Percentiles rank a stretch among this genome's conserved stretches.
These are phyloP conservation scores for Saccharomyces paradoxus DNA, from an alignment of 805 yeast species.

Conservation along the genomic window DNA sequence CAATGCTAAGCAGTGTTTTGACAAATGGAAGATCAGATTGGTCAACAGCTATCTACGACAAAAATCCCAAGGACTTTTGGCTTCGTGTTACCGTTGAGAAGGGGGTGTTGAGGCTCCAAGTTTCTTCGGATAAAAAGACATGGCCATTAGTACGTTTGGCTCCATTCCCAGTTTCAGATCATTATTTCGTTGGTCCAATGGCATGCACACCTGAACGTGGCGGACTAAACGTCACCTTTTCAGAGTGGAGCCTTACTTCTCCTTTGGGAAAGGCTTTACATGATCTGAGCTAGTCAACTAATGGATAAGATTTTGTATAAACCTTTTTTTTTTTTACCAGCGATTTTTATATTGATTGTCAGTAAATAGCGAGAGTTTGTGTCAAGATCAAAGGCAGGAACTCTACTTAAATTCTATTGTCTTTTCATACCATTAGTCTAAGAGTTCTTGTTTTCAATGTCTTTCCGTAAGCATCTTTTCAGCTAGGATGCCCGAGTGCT, in stretches of 20 bases:
- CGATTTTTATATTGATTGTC: not conserved
- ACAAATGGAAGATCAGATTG: slow-evolving; percentile 2
- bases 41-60: slow-evolving; percentile 3
- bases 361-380: not conserved
- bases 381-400: not conserved
- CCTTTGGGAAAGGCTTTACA: not conserved
- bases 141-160: slow-evolving; percentile 4
- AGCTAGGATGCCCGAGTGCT: too few relatives aligned
- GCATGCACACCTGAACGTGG: slow-evolving; percentile 4
- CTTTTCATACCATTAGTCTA: too few relatives aligned
- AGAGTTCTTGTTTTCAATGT: too few relatives aligned
- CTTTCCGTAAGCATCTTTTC: too few relatives aligned
- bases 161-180: not conserved
- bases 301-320: too few relatives aligned
- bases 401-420: not conserved
- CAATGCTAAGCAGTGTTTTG: slow-evolving; percentile 6
- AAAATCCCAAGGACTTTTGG: not conserved
- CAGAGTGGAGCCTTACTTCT: slow-evolving; percentile 1
- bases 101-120: slow-evolving; percentile 1
- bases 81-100: slow-evolving; percentile 2
- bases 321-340: not conserved
- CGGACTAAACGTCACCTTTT: slow-evolving; percentile 3
- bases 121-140: slow-evolving; percentile 1
- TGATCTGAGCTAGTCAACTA: not conserved
- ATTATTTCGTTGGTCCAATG: slow-evolving; percentile 4